Evolutionary conservation across 495 filamentous ascomycete species (phyloP).

Genomic region (Annulohypoxylon moriforme): DNA sequence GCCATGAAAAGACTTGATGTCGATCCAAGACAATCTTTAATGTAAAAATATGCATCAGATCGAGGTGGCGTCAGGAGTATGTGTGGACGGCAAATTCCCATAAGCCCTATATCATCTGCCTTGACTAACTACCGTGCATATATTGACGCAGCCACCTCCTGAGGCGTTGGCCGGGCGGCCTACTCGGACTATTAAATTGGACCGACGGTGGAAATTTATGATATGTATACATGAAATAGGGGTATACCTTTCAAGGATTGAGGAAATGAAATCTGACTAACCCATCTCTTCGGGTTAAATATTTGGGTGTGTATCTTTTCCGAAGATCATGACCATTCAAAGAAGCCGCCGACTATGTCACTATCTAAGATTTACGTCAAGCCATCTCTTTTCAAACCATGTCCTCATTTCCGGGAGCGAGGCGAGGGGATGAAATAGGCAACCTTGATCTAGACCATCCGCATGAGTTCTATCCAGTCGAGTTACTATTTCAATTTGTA

Average conservation of each 20-base stretch:
- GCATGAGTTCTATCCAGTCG: background rate
- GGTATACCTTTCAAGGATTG: background rate
- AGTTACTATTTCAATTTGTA: background rate
- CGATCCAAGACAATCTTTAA: background rate
- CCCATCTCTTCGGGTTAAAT: background rate
- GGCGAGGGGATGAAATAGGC: background rate
- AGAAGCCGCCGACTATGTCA: background rate
- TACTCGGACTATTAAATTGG: background rate
- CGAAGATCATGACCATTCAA: background rate
- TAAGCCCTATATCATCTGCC: background rate
- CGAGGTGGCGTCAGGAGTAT: background rate
- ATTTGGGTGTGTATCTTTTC: background rate
- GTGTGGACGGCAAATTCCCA: background rate
- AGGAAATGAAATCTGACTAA: background rate
- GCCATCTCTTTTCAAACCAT: background rate
- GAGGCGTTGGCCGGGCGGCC: background rate
- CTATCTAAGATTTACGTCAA: background rate
- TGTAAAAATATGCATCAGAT: background rate
- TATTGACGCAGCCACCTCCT: background rate
- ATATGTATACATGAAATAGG: background rate
- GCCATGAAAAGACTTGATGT: background rate
- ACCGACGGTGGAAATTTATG: background rate
- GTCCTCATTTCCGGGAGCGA: background rate
- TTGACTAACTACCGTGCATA: background rate
- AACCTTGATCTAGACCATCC: background rate